Base-by-base conservation (phyloP, 352 stramenopile genomes). In the Phytophthora meadii region DNA sequence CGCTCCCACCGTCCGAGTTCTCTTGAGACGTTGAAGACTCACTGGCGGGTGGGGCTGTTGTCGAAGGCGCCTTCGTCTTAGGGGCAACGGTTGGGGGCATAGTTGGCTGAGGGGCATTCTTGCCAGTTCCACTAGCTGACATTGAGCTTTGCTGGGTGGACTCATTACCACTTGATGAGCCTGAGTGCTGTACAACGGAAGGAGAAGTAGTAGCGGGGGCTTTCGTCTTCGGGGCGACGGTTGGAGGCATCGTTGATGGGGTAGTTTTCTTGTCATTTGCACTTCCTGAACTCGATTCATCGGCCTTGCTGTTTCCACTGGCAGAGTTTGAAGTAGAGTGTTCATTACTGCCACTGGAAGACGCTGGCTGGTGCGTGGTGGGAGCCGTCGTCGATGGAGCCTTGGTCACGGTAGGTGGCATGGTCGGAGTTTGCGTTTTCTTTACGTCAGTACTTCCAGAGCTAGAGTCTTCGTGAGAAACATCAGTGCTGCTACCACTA, bases 1-100 rank as follows among this genome's bases (percentile, higher is more conserved):
- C 52, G 32, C 52, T 59, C 17, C 17, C 54, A 45, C 30, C 41
- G 45, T 10, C 47, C 4, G 52, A 60, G 17, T 32, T 36, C n/a
- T 49, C 12, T 19, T 45, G 12, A 9, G 47, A 15, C 40, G 5
- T 32, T 46, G 12, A 27, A 60, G 28, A 27, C 17, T 54, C 17
- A 61, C 28, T 15, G 15, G 15, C 9, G 45, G 45, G 34, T 15
- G 55, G 27, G 24, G 45, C 37, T 11, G 44, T 47, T 25, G 45
- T 48, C 24, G 40, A 17, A 6, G 45, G 55, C 24, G 25, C 24
- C 10, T 55, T 55, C 11, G 45, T 55, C 12, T 24, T 47, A 14
- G 41, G 54, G 6, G 14, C 41, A 47, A 32, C 37, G 9, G 45
- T 54, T 46, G 45, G 45, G 6, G 41, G 41, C 40, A 53, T 53